Conservation (phyloP, 108 stramenopile species). For the Stephanodiscus triporus region DNA sequence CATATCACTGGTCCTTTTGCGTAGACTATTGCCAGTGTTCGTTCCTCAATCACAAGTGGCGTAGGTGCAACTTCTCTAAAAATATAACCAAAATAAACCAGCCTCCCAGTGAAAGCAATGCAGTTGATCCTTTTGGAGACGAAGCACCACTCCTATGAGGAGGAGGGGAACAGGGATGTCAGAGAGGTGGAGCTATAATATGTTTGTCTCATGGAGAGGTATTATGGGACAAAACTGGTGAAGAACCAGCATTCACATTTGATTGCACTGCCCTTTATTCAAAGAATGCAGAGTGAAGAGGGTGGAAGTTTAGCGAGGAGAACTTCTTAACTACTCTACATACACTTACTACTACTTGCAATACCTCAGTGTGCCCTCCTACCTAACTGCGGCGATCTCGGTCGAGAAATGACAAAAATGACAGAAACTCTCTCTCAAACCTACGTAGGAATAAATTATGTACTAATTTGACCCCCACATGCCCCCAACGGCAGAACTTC, state of each 20-base stretch:
- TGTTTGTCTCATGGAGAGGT: background rate
- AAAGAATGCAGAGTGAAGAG: too few species aligned
- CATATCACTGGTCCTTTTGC: constrained; percentile 15
- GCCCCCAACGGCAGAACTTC: too few species aligned
- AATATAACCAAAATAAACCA: constrained; percentile 20
- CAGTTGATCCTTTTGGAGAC: constrained; percentile 24
- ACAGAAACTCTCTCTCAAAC: too few species aligned
- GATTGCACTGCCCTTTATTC: too few species aligned
- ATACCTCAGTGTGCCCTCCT: too few species aligned
- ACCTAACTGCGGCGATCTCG: too few species aligned
- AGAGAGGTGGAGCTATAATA: background rate
- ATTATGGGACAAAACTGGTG: background rate
- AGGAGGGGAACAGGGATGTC: background rate
- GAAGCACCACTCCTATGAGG: constrained; percentile 11
- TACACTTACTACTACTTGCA: too few species aligned
- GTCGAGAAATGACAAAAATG: too few species aligned
- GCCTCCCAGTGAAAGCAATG: constrained; percentile 8
- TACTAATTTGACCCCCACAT: too few species aligned
- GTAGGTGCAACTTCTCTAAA: background rate
- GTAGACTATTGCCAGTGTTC: background rate
- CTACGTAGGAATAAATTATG: too few species aligned
- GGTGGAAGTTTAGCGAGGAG: too few species aligned
- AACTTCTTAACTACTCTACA: too few species aligned
- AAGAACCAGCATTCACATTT: background rate
- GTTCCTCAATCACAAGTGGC: background rate